phyloP scores from a whole-genome alignment of 257 asterid species.

The Verbascum thapsus region DNA sequence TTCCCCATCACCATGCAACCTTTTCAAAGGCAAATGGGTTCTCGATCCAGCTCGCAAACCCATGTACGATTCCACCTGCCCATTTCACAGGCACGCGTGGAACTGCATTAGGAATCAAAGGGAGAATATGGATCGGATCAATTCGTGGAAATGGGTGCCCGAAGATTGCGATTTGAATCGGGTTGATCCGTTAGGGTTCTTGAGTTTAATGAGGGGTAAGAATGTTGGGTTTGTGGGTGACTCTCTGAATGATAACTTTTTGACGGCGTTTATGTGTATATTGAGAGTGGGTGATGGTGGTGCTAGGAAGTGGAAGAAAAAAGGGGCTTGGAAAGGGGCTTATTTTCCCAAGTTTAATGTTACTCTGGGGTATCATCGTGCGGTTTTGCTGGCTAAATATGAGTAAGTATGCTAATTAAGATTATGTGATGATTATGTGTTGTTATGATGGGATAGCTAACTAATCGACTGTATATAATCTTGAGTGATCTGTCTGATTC shows the following conservation, averaged over 20 bases:
- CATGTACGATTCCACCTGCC: slow-evolving; percentile 81
- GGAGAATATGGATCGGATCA: slow-evolving; percentile 79
- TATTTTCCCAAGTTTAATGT: slow-evolving; percentile 86
- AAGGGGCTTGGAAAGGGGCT: slow-evolving; percentile 97
- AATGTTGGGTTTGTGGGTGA: slow-evolving; percentile 96
- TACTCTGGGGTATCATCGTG: slow-evolving; percentile 90
- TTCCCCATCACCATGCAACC: slow-evolving; percentile 54
- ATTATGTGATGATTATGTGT: not conserved
- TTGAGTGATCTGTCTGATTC: not conserved
- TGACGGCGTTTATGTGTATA: slow-evolving; percentile 79
- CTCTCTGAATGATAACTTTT: slow-evolving; percentile 84
- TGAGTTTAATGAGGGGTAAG: slow-evolving; percentile 67
- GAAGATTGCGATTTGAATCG: slow-evolving; percentile 63
- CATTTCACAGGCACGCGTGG: slow-evolving; percentile 90
- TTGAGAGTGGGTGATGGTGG: slow-evolving; percentile 66
- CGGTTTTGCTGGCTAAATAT: slow-evolving; percentile 84
- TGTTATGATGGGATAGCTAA: not conserved
- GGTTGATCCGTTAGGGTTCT: slow-evolving; percentile 69
- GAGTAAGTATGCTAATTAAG: slow-evolving; percentile 51
- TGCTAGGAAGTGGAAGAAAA: slow-evolving; percentile 95
- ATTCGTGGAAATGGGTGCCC: slow-evolving; percentile 94
- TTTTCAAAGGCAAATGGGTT: slow-evolving; percentile 78
- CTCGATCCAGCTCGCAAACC: slow-evolving; percentile 67
- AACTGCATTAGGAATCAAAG: slow-evolving; percentile 80
- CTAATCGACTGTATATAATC: not conserved